Percentiles rank a stretch among this genome's conserved stretches.
These are phyloP conservation scores for Ilex paraguariensis DNA, from an alignment of 305 asterid genomes.

Conservation along the genomic window DNA sequence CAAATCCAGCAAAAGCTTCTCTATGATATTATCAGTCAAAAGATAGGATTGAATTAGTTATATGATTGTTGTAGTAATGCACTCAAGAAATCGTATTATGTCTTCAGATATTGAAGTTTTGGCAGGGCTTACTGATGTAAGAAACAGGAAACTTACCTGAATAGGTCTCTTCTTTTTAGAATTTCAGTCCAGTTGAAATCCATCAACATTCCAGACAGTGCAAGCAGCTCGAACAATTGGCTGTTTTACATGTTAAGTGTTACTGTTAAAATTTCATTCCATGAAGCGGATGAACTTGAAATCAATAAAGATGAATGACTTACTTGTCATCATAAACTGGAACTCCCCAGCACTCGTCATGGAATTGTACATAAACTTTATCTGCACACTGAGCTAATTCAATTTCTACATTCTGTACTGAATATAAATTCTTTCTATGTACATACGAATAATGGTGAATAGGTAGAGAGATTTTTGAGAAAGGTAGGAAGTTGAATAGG, in stretches of 20 bases:
- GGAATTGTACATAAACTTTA: conserved; percentile 69
- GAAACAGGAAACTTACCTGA: conserved; percentile 38
- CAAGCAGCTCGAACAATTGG: conserved; percentile 76
- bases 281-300: neutral
- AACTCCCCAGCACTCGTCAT: conserved; percentile 98
- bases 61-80: neutral
- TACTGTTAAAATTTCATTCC: neutral
- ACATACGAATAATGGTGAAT: too few relatives aligned
- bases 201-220: conserved; percentile 90
- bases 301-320: conserved; percentile 13
- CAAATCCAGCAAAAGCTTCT: conserved; percentile 68
- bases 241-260: conserved; percentile 27
- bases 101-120: neutral
- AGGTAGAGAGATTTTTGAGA: too few relatives aligned
- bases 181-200: conserved; percentile 96
- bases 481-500: too few relatives aligned
- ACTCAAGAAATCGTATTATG: neutral
- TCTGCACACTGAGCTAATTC: conserved; percentile 35
- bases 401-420: neutral
- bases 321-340: conserved; percentile 93
- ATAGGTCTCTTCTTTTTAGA: conserved; percentile 53
- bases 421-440: too few relatives aligned
- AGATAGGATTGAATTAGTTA: neutral
- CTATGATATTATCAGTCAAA: conserved; percentile 21
- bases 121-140: neutral